Percentiles rank a stretch among this genome's conserved stretches.
Conservation (phyloP, 1,139 yeast species). For the Meyerozyma smithsonii region DNA sequence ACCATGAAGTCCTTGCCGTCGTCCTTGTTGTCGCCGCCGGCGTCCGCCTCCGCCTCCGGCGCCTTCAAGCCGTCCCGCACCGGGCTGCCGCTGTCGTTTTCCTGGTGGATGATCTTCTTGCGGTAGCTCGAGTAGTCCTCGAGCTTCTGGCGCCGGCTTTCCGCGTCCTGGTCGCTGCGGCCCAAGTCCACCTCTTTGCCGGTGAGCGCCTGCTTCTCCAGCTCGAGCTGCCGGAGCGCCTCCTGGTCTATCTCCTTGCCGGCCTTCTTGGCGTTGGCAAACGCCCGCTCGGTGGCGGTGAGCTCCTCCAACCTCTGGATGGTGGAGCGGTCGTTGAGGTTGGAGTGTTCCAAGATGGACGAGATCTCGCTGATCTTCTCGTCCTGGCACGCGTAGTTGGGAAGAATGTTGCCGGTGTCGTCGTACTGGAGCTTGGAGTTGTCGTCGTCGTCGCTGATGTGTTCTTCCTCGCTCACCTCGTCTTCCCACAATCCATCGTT, state of each 20-base stretch:
- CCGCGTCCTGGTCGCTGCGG: conserved; percentile 45
- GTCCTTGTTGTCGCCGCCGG: conserved; percentile 7
- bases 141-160: conserved; percentile 38
- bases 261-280: conserved; percentile 53
- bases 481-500: conserved; percentile 27
- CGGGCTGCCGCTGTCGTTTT: conserved; percentile 26
- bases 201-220: conserved; percentile 37
- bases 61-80: conserved; percentile 4
- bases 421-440: conserved; percentile 56
- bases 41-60: conserved; percentile 4
- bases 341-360: conserved; percentile 41
- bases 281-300: conserved; percentile 56
- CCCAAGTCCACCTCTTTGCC: conserved; percentile 40
- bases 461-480: conserved; percentile 60
- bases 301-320: conserved; percentile 52
- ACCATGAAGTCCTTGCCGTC: conserved; percentile 36
- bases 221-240: conserved; percentile 34
- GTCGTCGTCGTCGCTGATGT: conserved; percentile 57
- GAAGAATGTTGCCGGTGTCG: conserved; percentile 56
- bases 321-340: conserved; percentile 34
- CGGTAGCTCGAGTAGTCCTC: conserved; percentile 48
- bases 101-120: conserved; percentile 45
- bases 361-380: conserved; percentile 42
- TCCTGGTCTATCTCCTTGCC: conserved; percentile 46
- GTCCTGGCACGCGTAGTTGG: conserved; percentile 51